Conservation (phyloP, 148 eudicot genomes). For the Diospyros lotus region DNA sequence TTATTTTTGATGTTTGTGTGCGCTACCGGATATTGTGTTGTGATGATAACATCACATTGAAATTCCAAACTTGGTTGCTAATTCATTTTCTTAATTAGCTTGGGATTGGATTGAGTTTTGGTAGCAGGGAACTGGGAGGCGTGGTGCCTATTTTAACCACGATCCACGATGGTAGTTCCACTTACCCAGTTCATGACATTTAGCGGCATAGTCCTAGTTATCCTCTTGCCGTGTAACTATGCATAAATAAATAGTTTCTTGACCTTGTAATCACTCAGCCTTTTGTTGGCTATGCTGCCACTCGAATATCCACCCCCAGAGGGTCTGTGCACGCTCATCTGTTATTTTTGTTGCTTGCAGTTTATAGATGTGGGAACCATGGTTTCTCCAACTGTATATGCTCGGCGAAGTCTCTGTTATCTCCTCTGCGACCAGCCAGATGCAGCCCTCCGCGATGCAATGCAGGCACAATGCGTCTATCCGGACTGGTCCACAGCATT, state of each 20-base stretch:
- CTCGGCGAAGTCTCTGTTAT: conserved; percentile 72
- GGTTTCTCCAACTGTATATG: conserved; percentile 84
- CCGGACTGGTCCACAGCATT: conserved; percentile 95
- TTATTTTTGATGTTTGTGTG: too few species aligned
- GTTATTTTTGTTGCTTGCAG: conserved; percentile 30
- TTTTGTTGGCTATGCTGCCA: too few species aligned
- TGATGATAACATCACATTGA: too few species aligned
- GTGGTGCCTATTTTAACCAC: too few species aligned
- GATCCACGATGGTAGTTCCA: too few species aligned
- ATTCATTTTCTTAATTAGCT: neutral
- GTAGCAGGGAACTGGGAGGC: neutral
- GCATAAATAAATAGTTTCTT: too few species aligned
- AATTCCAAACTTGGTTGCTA: neutral
- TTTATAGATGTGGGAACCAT: conserved; percentile 84
- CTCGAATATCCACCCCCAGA: too few species aligned
- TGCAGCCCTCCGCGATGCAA: conserved; percentile 84
- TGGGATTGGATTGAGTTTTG: neutral
- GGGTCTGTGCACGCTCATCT: neutral
- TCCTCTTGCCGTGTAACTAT: too few species aligned
- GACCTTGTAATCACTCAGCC: too few species aligned
- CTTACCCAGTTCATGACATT: too few species aligned
- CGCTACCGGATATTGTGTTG: too few species aligned
- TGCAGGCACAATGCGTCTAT: conserved; percentile 87
- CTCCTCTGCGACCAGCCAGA: conserved; percentile 84
- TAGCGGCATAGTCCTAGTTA: too few species aligned